phyloP scores from a whole-genome alignment of 345 rosid genomes.

The Alliaria petiolata region DNA sequence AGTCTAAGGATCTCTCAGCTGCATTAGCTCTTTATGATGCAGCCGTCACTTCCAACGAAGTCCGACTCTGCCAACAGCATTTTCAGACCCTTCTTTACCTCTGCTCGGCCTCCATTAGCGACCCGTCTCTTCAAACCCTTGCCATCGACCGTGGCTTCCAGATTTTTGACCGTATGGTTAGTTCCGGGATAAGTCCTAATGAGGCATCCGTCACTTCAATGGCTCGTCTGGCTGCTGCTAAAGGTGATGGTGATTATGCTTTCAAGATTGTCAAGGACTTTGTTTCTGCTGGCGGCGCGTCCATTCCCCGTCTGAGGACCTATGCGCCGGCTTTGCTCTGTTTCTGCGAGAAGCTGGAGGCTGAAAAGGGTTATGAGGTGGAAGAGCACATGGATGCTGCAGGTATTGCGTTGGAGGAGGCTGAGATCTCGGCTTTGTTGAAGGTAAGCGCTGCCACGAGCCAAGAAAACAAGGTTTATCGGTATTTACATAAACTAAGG shows the following conservation, averaged over 20 bases:
- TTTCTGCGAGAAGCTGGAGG: constrained; percentile 63
- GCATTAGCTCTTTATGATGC: constrained; percentile 65
- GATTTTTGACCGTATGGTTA: constrained; percentile 55
- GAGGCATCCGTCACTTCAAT: constrained; percentile 74
- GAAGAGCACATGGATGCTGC: constrained; percentile 61
- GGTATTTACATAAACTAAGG: constrained; percentile 75
- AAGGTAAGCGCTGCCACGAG: constrained; percentile 60
- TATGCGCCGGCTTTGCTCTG: constrained; percentile 69
- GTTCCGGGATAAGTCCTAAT: constrained; percentile 45
- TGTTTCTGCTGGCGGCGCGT: constrained; percentile 36
- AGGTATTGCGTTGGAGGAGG: constrained; percentile 62
- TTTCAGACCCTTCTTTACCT: constrained; percentile 73
- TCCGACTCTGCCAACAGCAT: constrained; percentile 52
- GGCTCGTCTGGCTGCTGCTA: constrained; percentile 65
- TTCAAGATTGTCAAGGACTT: constrained; percentile 56
- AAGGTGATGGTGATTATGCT: constrained; percentile 73
- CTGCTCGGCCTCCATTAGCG: constrained; percentile 40
- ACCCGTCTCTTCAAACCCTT: constrained; percentile 23
- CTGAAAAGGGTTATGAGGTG: constrained; percentile 72
- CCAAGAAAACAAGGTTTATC: constrained; percentile 53
- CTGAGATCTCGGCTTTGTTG: constrained; percentile 60
- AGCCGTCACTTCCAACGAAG: constrained; percentile 34
- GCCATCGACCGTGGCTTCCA: constrained; percentile 49
- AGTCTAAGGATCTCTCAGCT: constrained; percentile 54
- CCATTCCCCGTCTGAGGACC: constrained; percentile 64